A percentile compares a stretch with the other conserved stretches of the same genome.
Conservation (phyloP, 345 rosid genomes). For the Cardamine occulta region DNA sequence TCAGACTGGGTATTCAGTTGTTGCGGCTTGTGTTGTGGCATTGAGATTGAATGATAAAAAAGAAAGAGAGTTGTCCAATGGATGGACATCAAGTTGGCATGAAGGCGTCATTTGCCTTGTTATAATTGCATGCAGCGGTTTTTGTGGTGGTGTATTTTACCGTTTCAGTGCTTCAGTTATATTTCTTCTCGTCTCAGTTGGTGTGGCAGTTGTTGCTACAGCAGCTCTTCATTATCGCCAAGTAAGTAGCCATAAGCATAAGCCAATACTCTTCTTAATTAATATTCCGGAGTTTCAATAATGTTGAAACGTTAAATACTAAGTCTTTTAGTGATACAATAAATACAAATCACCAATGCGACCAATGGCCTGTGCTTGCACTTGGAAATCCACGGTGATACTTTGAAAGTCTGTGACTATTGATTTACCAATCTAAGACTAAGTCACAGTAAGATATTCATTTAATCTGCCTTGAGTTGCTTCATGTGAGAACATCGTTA, state of each 20-base stretch:
- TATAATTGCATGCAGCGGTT: constrained; percentile 77
- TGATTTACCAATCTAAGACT: not conserved
- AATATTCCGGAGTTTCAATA: not conserved
- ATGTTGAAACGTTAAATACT: constrained; percentile 8
- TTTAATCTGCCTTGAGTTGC: not conserved
- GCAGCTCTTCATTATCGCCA: constrained; percentile 68
- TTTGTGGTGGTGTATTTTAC: constrained; percentile 65
- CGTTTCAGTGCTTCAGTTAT: constrained; percentile 61
- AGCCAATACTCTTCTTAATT: constrained; percentile 23
- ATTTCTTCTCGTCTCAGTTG: constrained; percentile 52
- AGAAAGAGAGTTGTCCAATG: constrained; percentile 49
- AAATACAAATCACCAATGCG: not conserved
- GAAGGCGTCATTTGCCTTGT: constrained; percentile 82
- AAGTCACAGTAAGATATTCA: too few species aligned
- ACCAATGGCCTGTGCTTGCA: constrained; percentile 17
- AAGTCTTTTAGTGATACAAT: constrained; percentile 6
- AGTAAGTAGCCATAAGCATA: constrained; percentile 52
- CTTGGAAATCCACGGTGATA: constrained; percentile 29
- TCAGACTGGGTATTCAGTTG: constrained; percentile 99
- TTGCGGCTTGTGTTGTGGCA: constrained; percentile 85
- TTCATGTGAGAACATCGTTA: not conserved
- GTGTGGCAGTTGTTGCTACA: constrained; percentile 60
- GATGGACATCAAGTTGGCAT: constrained; percentile 63
- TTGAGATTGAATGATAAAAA: constrained; percentile 79
- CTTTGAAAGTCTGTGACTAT: constrained; percentile 11